Conservation (phyloP, 306 rosid genomes). For the Cucumis sativus region Cucumber_9930_V3 NC_026655.2:1145001-1145500, state of each 20-base stretch:
- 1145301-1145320: conserved; percentile 53
- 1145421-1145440: not conserved
- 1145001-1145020: not conserved
- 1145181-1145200: not conserved
- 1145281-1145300: conserved; percentile 90
- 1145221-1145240: conserved; percentile 3
- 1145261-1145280: conserved; percentile 60
- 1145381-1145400: not conserved
- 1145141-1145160: conserved; percentile 14
- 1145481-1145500: not conserved
- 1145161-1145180: not conserved
- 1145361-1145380: not conserved
- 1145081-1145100: conserved; percentile 67
- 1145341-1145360: not conserved
- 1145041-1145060: not conserved
- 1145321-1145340: not conserved
- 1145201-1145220: conserved; percentile 4
- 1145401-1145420: not conserved
- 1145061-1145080: conserved; percentile 64
- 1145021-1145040: not conserved
- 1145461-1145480: not conserved
- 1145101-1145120: conserved; percentile 94
- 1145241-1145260: conserved; percentile 39
- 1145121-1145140: conserved; percentile 73
- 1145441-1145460: not conserved